phyloP scores from a whole-genome alignment of 495 filamentous ascomycete genomes.

The Opeltia flavorubescens region DNA sequence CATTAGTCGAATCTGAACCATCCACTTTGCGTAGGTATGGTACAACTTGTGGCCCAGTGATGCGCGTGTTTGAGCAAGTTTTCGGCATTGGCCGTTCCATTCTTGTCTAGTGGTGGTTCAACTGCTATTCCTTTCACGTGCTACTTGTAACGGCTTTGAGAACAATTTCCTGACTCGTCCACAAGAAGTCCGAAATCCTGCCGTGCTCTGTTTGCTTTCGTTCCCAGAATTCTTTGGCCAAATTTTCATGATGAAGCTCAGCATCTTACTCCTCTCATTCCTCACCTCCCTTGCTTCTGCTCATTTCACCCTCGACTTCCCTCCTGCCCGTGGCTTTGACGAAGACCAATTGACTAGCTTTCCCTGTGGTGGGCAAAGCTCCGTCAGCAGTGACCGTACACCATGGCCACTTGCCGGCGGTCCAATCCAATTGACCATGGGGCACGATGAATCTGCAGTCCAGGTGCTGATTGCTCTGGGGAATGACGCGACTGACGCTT shows the following conservation, averaged over 20 bases:
- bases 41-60: too few relatives aligned
- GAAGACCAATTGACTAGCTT: constrained; percentile 33
- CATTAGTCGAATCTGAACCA: too few relatives aligned
- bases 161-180: too few relatives aligned
- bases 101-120: too few relatives aligned
- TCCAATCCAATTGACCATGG: constrained; percentile 37
- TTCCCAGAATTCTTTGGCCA: not conserved
- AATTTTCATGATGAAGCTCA: not conserved
- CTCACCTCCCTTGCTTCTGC: constrained; percentile 33
- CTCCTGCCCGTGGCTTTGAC: constrained; percentile 38
- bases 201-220: too few relatives aligned
- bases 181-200: too few relatives aligned
- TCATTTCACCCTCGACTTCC: constrained; percentile 48
- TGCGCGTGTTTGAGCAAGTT: not conserved
- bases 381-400: constrained; percentile 35
- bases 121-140: too few relatives aligned
- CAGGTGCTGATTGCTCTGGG: constrained; percentile 44
- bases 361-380: constrained; percentile 44
- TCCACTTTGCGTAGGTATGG: too few relatives aligned
- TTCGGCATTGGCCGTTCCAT: not conserved
- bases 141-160: too few relatives aligned
- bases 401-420: constrained; percentile 33
- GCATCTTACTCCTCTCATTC: constrained; percentile 16
- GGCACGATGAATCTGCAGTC: constrained; percentile 39
- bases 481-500: constrained; percentile 34